A percentile compares a stretch with the other conserved stretches of the same genome.
Evolutionary conservation across 2,329 filamentous ascomycete genomes (phyloP).

Genomic region (Hymenoscyphus linearis): DNA sequence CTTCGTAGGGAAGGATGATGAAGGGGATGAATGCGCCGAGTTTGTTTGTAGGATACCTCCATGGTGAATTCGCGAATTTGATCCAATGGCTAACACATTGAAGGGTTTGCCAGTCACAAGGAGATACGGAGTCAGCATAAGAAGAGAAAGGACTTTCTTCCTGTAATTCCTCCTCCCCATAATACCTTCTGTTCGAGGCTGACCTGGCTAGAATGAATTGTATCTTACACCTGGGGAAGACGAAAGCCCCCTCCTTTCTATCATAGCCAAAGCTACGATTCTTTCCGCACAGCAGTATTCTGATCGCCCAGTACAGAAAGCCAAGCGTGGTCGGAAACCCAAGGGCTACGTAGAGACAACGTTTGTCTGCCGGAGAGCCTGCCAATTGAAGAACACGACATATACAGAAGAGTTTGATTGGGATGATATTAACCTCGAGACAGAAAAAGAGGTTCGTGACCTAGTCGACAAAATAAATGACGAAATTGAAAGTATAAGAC

Average conservation of each 20-base stretch:
- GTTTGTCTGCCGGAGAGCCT: slow-evolving; percentile 85
- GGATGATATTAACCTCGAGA: slow-evolving; percentile 48
- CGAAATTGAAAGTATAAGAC: not conserved
- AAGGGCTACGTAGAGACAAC: slow-evolving; percentile 67
- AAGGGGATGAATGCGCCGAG: slow-evolving; percentile 72
- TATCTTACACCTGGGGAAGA: slow-evolving; percentile 89
- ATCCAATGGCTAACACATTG: slow-evolving; percentile 6
- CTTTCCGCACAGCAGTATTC: slow-evolving; percentile 68
- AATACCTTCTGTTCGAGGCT: slow-evolving; percentile 13
- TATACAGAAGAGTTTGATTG: slow-evolving; percentile 91
- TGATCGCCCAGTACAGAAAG: slow-evolving; percentile 62
- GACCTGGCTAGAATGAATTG: slow-evolving; percentile 66
- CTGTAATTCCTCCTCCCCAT: slow-evolving; percentile 41
- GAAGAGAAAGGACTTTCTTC: slow-evolving; percentile 74
- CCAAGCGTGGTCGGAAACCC: slow-evolving; percentile 61
- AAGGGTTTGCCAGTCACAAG: slow-evolving; percentile 81
- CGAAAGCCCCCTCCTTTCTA: slow-evolving; percentile 77
- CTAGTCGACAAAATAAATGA: not conserved
- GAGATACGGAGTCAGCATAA: slow-evolving; percentile 81
- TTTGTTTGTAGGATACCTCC: slow-evolving; percentile 59
- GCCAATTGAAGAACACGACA: slow-evolving; percentile 79
- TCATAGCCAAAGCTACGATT: slow-evolving; percentile 82
- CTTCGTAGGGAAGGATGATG: slow-evolving; percentile 69
- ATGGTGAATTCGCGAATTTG: not conserved
- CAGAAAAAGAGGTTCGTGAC: slow-evolving; percentile 18